A percentile compares a stretch with the other conserved stretches of the same genome.
Conservation (phyloP, 495 filamentous ascomycete genomes). For the Thermothielavioides terrestris region DNA sequence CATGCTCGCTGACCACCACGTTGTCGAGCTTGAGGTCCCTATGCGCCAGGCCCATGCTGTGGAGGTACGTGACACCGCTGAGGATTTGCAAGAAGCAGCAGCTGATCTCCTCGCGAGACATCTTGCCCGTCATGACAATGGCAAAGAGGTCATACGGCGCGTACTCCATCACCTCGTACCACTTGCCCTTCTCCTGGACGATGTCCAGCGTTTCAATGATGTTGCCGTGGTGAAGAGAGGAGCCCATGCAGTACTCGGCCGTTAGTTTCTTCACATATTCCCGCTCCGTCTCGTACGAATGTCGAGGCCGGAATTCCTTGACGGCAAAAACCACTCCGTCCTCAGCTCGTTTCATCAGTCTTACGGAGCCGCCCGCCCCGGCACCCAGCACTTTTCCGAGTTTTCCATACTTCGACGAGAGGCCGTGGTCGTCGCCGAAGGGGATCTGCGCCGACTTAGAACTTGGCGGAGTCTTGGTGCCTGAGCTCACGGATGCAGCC, state of each 20-base stretch:
- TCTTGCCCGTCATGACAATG: constrained; percentile 98
- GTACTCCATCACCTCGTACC: constrained; percentile 99
- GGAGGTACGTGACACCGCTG: constrained; percentile 92
- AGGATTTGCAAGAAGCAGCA: constrained; percentile 94
- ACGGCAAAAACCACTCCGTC: constrained; percentile 93
- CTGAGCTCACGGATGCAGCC: constrained; percentile 40
- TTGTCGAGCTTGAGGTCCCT: constrained; percentile 97
- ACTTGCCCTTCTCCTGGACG: constrained; percentile 85
- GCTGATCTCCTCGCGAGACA: constrained; percentile 81
- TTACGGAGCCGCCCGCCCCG: constrained; percentile 90
- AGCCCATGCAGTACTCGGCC: constrained; percentile 98
- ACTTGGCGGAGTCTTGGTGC: constrained; percentile 49
- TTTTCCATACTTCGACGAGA: constrained; percentile 88
- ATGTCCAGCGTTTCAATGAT: constrained; percentile 98
- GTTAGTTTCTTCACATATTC: constrained; percentile 99
- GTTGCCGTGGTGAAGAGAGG: constrained; percentile 94
- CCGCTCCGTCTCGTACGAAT: constrained; percentile 85
- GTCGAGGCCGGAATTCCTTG: constrained; percentile 89
- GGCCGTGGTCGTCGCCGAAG: constrained; percentile 88
- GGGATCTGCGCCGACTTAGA: constrained; percentile 61
- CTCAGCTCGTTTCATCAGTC: constrained; percentile 83
- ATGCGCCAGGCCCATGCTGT: constrained; percentile 92
- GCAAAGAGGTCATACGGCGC: constrained; percentile 97
- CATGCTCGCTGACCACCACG: constrained; percentile 90
- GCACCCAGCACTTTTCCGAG: constrained; percentile 89